Evolutionary conservation across 1,284 basidiomycete genomes (phyloP).

Genomic region (Amylostereum areolatum): DNA sequence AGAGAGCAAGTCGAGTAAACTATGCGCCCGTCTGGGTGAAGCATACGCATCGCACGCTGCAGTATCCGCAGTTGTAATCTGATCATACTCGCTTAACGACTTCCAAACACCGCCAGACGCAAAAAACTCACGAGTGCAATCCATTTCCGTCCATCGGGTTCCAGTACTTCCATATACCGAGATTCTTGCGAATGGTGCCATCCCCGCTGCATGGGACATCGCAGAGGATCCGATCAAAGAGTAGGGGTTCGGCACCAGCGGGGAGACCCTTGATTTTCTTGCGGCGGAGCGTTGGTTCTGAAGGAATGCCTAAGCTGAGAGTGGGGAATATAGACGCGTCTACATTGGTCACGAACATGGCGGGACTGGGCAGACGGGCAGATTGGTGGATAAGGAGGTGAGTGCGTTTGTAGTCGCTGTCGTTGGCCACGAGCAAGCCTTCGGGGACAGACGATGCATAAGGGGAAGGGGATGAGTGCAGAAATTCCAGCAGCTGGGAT

Average conservation of each 20-base stretch:
- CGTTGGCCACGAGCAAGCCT: constrained; percentile 85
- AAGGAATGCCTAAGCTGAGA: constrained; percentile 29
- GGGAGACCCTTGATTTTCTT: not conserved
- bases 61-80: constrained; percentile 92
- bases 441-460: constrained; percentile 61
- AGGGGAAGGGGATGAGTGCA: constrained; percentile 66
- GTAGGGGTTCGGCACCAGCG: constrained; percentile 33
- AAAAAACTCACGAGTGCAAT: constrained; percentile 66
- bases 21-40: constrained; percentile 83
- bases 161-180: constrained; percentile 96
- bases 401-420: constrained; percentile 90
- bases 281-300: not conserved
- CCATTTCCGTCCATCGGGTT: constrained; percentile 85
- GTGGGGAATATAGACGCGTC: constrained; percentile 89
- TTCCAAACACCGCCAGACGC: not conserved
- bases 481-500: constrained; percentile 85
- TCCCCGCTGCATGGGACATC: constrained; percentile 99
- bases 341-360: constrained; percentile 92
- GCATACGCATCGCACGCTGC: constrained; percentile 85
- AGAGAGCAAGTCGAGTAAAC: constrained; percentile 98
- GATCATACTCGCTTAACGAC: constrained; percentile 1
- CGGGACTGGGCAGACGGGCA: constrained; percentile 88
- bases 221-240: constrained; percentile 92
- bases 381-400: constrained; percentile 98
- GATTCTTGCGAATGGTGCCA: constrained; percentile 93